Base-by-base conservation (phyloP, 192 early-diverging fungal genomes). In the Spizellomyces punctatus region DNA sequence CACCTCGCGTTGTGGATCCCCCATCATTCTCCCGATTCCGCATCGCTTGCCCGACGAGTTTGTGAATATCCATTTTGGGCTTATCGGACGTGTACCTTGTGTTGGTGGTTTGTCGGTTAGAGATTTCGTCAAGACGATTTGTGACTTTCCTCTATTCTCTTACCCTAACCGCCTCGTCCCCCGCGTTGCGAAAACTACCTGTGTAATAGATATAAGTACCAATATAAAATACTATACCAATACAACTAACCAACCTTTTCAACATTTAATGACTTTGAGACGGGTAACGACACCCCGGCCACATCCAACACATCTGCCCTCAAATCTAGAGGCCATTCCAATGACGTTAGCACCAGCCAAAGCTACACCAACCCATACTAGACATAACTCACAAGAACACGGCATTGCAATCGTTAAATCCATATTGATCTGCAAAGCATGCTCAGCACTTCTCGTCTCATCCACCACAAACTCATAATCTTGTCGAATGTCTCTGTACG, bases 331-430 rank as follows among this genome's bases (percentile, higher is more conserved):
- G 5, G 19, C 5, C 48, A 36, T 12, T 17, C 10, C 50, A 0
- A 41, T 48, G 43, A 44, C 41, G 10, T 27, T 44, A 21, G n/a
- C 72, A 16, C 76, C 44, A 46, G 27, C 14, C 5, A 69, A 71
- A 22, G 21, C 45, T 12, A 76, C 19, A 76, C 46, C 21, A 74
- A 79, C 27, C 27, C 27, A 36, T 36, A 36, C 27, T 36, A 36
- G 27, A 36, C 27, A 36, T n/a, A 57, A 78, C 75, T 54, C 50
- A 82, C 75, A 74, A 58, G 85, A 75, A 74, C 96, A 98, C 5
- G 87, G 86, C 91, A 94, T 97, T 10, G 94, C 93, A 16, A 98
- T 81, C 1, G 91, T 92, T 22, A 96, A 67, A 72, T 93, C 96
- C 46, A 96, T 62, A 76, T 96, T 95, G 44, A 98, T 91, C 74